These are phyloP conservation scores for Heliosperma pusillum DNA, from an alignment of 148 eudicot species.

Conservation along the genomic window DNA sequence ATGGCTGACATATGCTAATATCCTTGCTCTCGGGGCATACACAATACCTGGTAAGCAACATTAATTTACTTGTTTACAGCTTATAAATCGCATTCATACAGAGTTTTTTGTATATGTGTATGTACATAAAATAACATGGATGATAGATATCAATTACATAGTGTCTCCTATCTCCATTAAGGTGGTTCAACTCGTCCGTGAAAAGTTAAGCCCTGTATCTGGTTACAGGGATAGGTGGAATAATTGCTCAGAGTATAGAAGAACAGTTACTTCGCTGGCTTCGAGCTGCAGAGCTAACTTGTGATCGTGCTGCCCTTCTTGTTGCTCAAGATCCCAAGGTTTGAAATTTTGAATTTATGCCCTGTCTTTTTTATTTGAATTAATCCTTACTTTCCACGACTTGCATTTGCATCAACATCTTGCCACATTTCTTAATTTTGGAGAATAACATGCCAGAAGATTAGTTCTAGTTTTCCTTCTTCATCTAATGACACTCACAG, in stretches of 20 bases:
- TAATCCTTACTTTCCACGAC: too few species aligned
- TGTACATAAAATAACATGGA: not conserved
- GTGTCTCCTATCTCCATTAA: not conserved
- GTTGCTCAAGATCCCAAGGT: constrained; percentile 99
- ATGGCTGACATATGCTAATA: constrained; percentile 89
- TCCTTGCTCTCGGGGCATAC: constrained; percentile 86
- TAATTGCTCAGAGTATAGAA: constrained; percentile 80
- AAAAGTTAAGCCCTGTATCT: constrained; percentile 7
- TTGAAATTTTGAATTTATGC: constrained; percentile 2
- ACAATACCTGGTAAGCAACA: constrained; percentile 63
- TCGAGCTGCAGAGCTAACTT: constrained; percentile 93
- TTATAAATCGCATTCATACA: not conserved
- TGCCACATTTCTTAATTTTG: too few species aligned
- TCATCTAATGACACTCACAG: too few species aligned
- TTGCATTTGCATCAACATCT: too few species aligned
- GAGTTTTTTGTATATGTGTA: not conserved
- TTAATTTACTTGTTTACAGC: not conserved
- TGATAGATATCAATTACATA: not conserved
- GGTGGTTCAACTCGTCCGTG: not conserved
- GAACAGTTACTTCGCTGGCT: constrained; percentile 94
- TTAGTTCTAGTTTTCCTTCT: too few species aligned
- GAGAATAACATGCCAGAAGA: too few species aligned
- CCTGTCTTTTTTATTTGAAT: not conserved
- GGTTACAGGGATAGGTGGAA: constrained; percentile 69
- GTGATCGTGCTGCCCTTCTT: constrained; percentile 98